phyloP scores from a whole-genome alignment of 352 stramenopile species.

The Peronospora farinosa region DNA sequence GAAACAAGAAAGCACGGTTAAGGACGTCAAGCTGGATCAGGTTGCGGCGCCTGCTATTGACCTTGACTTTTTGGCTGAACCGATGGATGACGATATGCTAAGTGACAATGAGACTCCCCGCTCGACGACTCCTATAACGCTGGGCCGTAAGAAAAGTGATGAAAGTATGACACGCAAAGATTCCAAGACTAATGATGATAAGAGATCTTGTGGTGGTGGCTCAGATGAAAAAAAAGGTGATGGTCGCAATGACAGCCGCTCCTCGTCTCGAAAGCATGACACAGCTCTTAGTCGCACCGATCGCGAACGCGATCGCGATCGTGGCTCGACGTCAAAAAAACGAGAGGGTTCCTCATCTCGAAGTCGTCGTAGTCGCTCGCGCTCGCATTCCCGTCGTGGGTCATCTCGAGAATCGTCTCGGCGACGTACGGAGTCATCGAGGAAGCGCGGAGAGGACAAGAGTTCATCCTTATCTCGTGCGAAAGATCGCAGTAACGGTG shows the following conservation, averaged over 20 bases:
- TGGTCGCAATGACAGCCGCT: slow-evolving; percentile 9
- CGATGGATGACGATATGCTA: slow-evolving; percentile 38
- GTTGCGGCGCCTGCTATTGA: slow-evolving; percentile 78
- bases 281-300: slow-evolving; percentile 24
- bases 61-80: slow-evolving; percentile 64
- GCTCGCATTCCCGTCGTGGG: slow-evolving; percentile 39
- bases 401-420: slow-evolving; percentile 32
- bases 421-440: slow-evolving; percentile 32
- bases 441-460: slow-evolving; percentile 19
- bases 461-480: slow-evolving; percentile 19
- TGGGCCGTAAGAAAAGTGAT: slow-evolving; percentile 25
- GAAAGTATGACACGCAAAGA: slow-evolving; percentile 32
- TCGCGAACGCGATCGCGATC: slow-evolving; percentile 12
- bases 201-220: slow-evolving; percentile 17
- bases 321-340: slow-evolving; percentile 24
- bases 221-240: slow-evolving; percentile 14
- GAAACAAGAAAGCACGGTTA: slow-evolving; percentile 39
- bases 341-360: slow-evolving; percentile 21
- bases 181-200: slow-evolving; percentile 18
- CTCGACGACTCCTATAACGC: slow-evolving; percentile 14
- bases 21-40: slow-evolving; percentile 74
- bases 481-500: slow-evolving; percentile 22
- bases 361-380: slow-evolving; percentile 36
- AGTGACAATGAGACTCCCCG: slow-evolving; percentile 37
- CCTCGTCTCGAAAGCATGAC: slow-evolving; percentile 31